Conservation (phyloP, 176 grass and related monocot species). For the Poa annua region DNA sequence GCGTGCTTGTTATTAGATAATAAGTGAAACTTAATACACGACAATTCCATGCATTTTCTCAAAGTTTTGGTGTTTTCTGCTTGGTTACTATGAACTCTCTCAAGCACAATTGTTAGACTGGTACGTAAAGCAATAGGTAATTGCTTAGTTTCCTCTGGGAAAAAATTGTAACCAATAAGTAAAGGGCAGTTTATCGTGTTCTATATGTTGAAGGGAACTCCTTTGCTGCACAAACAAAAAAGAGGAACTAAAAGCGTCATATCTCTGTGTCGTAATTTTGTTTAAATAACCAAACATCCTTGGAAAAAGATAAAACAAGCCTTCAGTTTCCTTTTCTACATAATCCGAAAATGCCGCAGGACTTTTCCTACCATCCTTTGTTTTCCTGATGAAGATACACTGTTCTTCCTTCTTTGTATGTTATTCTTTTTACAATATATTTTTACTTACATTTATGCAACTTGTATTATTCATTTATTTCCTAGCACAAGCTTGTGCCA, state of each 20-base stretch:
- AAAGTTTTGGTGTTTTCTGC: background rate
- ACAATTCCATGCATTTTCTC: background rate
- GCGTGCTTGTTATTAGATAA: background rate
- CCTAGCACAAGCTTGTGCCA: background rate
- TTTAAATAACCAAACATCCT: background rate
- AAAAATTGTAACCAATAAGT: background rate
- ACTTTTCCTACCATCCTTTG: background rate
- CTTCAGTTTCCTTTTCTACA: background rate
- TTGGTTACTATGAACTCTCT: background rate
- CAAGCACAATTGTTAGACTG: background rate
- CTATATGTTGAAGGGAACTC: too few species aligned
- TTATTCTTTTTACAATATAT: background rate
- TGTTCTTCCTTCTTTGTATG: background rate
- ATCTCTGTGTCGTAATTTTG: background rate
- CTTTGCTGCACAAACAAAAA: background rate
- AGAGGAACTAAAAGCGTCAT: background rate
- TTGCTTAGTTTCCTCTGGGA: background rate
- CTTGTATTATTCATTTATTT: background rate
- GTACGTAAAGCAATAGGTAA: background rate
- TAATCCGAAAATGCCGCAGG: background rate
- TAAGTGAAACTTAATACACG: background rate
- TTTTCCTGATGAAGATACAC: background rate
- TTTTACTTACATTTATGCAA: background rate
- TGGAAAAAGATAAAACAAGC: background rate
- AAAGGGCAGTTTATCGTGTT: background rate